Conservation (phyloP, 2,329 filamentous ascomycete species). For the Aspergillus quadrilineatus region DNA sequence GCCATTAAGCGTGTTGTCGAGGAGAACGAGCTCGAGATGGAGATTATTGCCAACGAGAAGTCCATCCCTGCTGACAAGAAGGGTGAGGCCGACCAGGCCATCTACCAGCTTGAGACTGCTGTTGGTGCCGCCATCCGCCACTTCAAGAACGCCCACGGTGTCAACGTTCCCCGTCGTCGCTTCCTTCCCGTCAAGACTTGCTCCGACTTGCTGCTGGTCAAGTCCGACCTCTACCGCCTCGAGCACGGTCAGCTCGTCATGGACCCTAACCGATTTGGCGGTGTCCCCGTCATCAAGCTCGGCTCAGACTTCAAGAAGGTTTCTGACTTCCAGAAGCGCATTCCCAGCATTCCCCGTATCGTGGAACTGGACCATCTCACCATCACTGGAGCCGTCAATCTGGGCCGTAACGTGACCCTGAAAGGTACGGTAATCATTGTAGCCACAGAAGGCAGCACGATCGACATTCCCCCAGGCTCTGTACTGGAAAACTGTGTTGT, state of each 20-base stretch:
- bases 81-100: slow-evolving; percentile 96
- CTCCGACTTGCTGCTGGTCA: slow-evolving; percentile 99
- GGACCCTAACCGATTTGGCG: slow-evolving; percentile 93
- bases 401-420: slow-evolving; percentile 89
- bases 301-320: slow-evolving; percentile 99
- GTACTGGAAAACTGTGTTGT: slow-evolving; percentile 99
- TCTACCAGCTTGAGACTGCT: slow-evolving; percentile 97
- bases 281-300: slow-evolving; percentile 97
- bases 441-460: slow-evolving; percentile 94
- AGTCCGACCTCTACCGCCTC: slow-evolving; percentile 97
- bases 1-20: slow-evolving; percentile 98
- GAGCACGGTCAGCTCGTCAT: slow-evolving; percentile 98
- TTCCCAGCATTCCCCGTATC: slow-evolving; percentile 52
- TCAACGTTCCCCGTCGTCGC: slow-evolving; percentile 94
- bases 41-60: slow-evolving; percentile 99
- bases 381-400: slow-evolving; percentile 95
- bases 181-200: slow-evolving; percentile 99
- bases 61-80: slow-evolving; percentile 98
- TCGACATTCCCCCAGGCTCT: slow-evolving; percentile 94
- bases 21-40: slow-evolving; percentile 97
- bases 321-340: slow-evolving; percentile 64
- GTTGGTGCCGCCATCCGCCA: slow-evolving; percentile 98
- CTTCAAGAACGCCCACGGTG: slow-evolving; percentile 97
- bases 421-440: slow-evolving; percentile 99
- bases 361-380: slow-evolving; percentile 71